Evolutionary conservation across 306 rosid species (phyloP), one percentile per base, ranked within the genome.

Genomic region (Pueraria montana): DNA sequence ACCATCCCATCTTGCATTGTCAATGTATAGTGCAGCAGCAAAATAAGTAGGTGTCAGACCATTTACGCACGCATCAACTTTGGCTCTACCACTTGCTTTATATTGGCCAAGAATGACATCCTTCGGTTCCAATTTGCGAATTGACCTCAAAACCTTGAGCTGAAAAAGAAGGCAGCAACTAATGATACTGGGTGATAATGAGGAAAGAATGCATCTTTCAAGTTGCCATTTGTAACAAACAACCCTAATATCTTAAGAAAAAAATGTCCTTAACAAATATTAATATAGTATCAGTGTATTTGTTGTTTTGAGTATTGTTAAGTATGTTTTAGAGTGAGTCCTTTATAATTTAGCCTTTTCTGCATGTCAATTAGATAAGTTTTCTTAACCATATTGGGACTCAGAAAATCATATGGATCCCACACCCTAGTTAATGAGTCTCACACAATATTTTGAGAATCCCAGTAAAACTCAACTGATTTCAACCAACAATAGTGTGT

Each of bases 1-100:
- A 24, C 98, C 98, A 68, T 95, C 98, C 98, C 98, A 95, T n/a
- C 97, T 89, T 77, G 96, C 98, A 86, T 93, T 95, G 85, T 95
- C 94, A 53, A 92, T 90, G 82, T 87, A 91, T 72, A 95, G 68
- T 61, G 94, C 97, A 88, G 95, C 91, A 64, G 97, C 93, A 13
- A 91, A 93, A 88, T 91, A 95, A 58, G 98, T 95, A 46, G 98
- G 97, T 8, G 97, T 91, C 85, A 88, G 87, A 64, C 88, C 88
- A 78, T 95, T 86, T 65, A 84, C 80, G 86, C 59, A 84, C 8
- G 74, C 64, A 72, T 89, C 92, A 53, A 86, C 87, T 64, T 84
- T 87, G 74, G 89, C 89, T 43, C 83, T 64, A 13, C 80, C 65
- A 84, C 92, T 89, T 48, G 88, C 88, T 87, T 92, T 95, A 86